Conservation (phyloP, 176 grass and related monocot genomes). For the Oryza glaberrima region DNA sequence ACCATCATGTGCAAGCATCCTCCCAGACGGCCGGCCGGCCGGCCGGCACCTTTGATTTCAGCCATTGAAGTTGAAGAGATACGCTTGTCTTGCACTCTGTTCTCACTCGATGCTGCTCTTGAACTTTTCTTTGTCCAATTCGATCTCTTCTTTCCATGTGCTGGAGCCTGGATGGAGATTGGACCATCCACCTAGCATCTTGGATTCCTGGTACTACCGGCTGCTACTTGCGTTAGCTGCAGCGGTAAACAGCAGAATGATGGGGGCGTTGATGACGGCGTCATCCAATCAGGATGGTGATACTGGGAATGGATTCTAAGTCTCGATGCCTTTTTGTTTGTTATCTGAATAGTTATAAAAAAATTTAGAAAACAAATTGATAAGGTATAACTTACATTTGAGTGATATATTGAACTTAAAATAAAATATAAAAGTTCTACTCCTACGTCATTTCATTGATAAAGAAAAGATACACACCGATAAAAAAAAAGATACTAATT, state of each 20-base stretch:
- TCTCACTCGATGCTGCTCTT: not conserved
- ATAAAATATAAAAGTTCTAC: too few species aligned
- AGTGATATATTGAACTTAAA: too few species aligned
- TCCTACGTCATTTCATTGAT: too few species aligned
- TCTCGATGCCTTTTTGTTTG: too few species aligned
- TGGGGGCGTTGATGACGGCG: not conserved
- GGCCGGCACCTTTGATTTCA: not conserved
- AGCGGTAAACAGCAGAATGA: not conserved
- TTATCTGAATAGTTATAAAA: too few species aligned
- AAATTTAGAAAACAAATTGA: too few species aligned
- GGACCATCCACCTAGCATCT: not conserved
- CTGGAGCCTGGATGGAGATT: not conserved
- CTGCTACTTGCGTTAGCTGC: not conserved
- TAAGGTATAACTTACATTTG: too few species aligned
- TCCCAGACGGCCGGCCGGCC: not conserved
- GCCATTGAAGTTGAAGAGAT: constrained; percentile 12
- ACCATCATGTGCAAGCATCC: not conserved
- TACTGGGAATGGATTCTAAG: too few species aligned
- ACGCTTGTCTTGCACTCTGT: not conserved
- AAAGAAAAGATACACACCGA: too few species aligned
- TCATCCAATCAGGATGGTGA: too few species aligned
- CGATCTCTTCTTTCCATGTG: constrained; percentile 1
- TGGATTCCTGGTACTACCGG: not conserved
- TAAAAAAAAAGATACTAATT: too few species aligned
- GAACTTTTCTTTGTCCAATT: not conserved